These are phyloP conservation scores for Candida jianshihensis DNA, from an alignment of 805 yeast genomes.

Conservation along the genomic window DNA sequence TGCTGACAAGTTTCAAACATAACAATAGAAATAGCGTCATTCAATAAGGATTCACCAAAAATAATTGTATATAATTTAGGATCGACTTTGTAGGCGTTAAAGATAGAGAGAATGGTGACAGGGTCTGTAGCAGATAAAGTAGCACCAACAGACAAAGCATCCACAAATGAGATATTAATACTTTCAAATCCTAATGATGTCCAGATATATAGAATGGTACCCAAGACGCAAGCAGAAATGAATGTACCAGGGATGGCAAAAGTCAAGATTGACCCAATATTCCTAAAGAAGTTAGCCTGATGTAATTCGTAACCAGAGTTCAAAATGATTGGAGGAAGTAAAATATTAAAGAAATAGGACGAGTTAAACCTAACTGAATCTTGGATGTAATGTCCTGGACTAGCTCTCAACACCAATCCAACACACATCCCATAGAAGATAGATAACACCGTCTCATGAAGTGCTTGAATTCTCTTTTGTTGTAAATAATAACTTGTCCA, in stretches of 20 bases:
- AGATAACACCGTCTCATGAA: constrained; percentile 96
- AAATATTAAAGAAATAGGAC: constrained; percentile 85
- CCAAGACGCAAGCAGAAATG: constrained; percentile 83
- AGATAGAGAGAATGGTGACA: constrained; percentile 90
- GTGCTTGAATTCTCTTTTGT: constrained; percentile 83
- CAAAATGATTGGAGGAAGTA: constrained; percentile 92
- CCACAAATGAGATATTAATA: constrained; percentile 85
- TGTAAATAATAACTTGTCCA: constrained; percentile 95
- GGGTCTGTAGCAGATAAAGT: constrained; percentile 98
- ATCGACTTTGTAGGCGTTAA: constrained; percentile 96
- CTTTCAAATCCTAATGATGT: constrained; percentile 89
- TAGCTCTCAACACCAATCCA: constrained; percentile 80
- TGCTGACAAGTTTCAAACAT: constrained; percentile 98
- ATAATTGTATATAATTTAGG: constrained; percentile 95
- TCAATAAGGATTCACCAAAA: constrained; percentile 90
- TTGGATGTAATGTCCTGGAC: constrained; percentile 96
- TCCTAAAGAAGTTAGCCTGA: constrained; percentile 90
- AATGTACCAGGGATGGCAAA: constrained; percentile 98
- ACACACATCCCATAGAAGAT: constrained; percentile 96
- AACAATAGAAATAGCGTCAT: constrained; percentile 97
- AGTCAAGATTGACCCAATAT: constrained; percentile 81
- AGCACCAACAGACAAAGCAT: constrained; percentile 95
- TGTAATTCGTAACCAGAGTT: constrained; percentile 96
- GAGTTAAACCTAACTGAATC: constrained; percentile 94
- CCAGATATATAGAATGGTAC: constrained; percentile 83